Evolutionary conservation across 768 basidiomycete species (phyloP).

Genomic region (Tricholoma sp.): DNA sequence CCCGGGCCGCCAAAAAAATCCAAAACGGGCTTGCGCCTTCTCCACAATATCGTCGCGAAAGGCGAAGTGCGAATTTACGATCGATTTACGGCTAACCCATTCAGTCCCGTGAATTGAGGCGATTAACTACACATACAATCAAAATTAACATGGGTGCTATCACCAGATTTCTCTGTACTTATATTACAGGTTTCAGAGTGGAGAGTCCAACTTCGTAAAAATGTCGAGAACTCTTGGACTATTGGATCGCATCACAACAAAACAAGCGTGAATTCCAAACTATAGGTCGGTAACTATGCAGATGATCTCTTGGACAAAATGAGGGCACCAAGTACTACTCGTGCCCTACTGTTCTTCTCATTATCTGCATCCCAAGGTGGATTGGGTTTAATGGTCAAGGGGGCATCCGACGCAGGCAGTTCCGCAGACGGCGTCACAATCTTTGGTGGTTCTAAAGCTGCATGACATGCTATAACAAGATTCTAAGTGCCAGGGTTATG

Average conservation of each 20-base stretch:
- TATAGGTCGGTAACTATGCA: background rate
- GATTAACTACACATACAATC: no score
- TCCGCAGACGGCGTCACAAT: conserved; percentile 1
- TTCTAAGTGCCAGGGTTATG: conserved; percentile 5
- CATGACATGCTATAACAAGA: conserved; percentile 10
- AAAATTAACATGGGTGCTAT: no score
- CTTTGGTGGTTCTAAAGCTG: conserved; percentile 5
- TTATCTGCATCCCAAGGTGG: background rate
- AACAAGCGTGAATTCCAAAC: no score
- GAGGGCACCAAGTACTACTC: background rate
- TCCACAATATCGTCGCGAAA: no score
- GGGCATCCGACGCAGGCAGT: background rate
- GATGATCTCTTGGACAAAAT: background rate
- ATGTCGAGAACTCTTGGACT: no score
- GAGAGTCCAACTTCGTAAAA: no score
- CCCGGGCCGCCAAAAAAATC: background rate
- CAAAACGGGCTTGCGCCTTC: background rate
- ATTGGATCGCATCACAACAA: no score
- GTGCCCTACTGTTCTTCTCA: background rate
- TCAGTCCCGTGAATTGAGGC: no score
- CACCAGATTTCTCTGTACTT: no score
- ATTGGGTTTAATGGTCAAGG: background rate
- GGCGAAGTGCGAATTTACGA: no score
- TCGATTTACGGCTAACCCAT: no score
- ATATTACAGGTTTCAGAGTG: no score